A percentile compares a stretch with the other conserved stretches of the same genome.
Conservation (phyloP, 1,284 basidiomycete species). For the Sanguinoderma infundibulare region DNA sequence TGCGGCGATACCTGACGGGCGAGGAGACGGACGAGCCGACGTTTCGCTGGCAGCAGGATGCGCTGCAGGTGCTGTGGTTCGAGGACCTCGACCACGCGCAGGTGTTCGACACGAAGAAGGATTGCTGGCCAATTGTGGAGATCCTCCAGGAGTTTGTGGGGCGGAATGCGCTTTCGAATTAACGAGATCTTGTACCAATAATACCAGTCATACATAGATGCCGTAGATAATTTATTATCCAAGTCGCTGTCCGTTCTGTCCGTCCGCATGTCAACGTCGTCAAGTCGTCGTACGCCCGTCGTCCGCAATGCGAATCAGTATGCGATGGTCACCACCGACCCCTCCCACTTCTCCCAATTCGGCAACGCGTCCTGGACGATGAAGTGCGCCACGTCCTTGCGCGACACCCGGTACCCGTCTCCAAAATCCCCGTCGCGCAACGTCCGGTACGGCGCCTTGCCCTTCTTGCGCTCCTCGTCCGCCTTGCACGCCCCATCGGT, state of each 20-base stretch:
- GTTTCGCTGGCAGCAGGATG: constrained; percentile 40
- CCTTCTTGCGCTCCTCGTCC: constrained; percentile 39
- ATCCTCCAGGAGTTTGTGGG: constrained; percentile 28
- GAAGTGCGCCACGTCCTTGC: constrained; percentile 69
- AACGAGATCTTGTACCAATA: neutral
- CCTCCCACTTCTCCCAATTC: constrained; percentile 57
- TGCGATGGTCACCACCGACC: constrained; percentile 48
- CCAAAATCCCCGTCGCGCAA: constrained; percentile 41
- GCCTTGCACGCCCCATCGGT: constrained; percentile 60
- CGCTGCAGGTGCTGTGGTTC: constrained; percentile 56
- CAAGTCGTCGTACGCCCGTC: too few species aligned
- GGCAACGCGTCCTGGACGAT: constrained; percentile 52
- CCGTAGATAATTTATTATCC: neutral
- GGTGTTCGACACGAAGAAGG: constrained; percentile 50
- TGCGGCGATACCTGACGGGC: constrained; percentile 57
- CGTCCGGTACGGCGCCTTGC: constrained; percentile 40
- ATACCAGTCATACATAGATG: neutral
- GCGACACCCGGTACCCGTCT: constrained; percentile 55
- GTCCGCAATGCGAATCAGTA: constrained; percentile 20
- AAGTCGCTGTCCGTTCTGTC: too few species aligned
- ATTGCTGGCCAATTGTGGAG: constrained; percentile 43
- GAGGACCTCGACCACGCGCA: constrained; percentile 58
- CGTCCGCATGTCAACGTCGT: too few species aligned
- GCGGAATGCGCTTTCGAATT: neutral
- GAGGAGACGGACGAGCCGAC: constrained; percentile 33